These are phyloP conservation scores for Ascochyta lentis DNA, from an alignment of 2,329 filamentous ascomycete species.

Conservation along the genomic window DNA sequence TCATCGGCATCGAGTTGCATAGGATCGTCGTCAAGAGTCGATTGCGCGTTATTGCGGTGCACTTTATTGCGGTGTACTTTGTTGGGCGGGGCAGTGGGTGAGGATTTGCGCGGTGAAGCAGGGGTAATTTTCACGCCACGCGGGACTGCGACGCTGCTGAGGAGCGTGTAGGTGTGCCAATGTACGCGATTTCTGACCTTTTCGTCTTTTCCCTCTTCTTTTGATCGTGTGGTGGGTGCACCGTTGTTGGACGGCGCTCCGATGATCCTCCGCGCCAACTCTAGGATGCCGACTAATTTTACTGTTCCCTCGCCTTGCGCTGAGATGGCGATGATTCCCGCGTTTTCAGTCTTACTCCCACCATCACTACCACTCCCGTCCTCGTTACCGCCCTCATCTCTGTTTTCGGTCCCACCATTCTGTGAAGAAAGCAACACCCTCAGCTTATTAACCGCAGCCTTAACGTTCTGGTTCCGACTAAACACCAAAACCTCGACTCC, in stretches of 20 bases:
- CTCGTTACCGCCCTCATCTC: background rate
- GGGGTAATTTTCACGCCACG: too few relatives aligned
- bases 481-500: conserved; percentile 21
- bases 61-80: too few relatives aligned
- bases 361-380: too few relatives aligned
- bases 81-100: too few relatives aligned
- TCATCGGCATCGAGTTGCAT: too few relatives aligned
- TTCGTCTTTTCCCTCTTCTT: background rate
- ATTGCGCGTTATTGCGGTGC: too few relatives aligned
- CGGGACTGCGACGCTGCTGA: conserved; percentile 15
- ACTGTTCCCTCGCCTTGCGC: conserved; percentile 30
- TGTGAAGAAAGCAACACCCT: conserved; percentile 16
- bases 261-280: conserved; percentile 26
- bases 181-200: background rate
- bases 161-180: conserved; percentile 30
- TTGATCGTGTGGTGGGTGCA: background rate
- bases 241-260: background rate
- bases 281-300: conserved; percentile 31
- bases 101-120: conserved; percentile 6
- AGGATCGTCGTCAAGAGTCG: too few relatives aligned
- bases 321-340: conserved; percentile 22
- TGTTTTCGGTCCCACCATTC: background rate
- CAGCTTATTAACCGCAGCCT: conserved; percentile 23
- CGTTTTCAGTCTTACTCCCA: background rate
- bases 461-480: conserved; percentile 32